A percentile compares a stretch with the other conserved stretches of the same genome.
Conservation (phyloP, 345 rosid species). For the Camelina sativa region DNA sequence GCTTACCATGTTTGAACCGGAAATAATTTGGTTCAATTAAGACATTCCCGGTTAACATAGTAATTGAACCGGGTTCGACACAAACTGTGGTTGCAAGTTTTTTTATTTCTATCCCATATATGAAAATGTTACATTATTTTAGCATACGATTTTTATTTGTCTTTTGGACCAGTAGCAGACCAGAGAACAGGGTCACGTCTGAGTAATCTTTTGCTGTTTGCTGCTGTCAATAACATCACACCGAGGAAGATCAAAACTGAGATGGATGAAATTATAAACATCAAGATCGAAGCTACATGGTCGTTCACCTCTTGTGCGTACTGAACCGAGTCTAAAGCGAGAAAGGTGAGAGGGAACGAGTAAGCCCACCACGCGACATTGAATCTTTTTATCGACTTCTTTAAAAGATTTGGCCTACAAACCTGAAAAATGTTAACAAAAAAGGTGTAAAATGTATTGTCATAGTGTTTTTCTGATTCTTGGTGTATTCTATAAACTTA, state of each 20-base stretch:
- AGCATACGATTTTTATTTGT: constrained; percentile 2
- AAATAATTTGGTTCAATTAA: background rate
- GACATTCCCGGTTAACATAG: background rate
- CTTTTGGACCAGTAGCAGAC: constrained; percentile 40
- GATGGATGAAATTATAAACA: constrained; percentile 51
- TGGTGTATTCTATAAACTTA: constrained; percentile 30
- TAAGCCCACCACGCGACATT: constrained; percentile 77
- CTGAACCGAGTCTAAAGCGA: constrained; percentile 61
- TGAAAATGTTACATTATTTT: background rate
- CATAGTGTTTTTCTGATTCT: background rate
- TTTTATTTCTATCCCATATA: too few relatives aligned
- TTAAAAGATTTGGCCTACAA: constrained; percentile 63
- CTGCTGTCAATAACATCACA: constrained; percentile 54
- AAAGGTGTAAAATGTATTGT: background rate
- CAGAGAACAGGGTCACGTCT: constrained; percentile 48
- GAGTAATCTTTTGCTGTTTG: constrained; percentile 43
- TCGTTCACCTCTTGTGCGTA: constrained; percentile 57
- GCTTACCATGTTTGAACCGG: background rate
- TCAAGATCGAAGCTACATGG: constrained; percentile 43
- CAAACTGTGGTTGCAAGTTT: too few relatives aligned
- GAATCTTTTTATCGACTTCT: constrained; percentile 71
- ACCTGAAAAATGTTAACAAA: constrained; percentile 43
- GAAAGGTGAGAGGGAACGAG: constrained; percentile 60
- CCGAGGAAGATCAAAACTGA: constrained; percentile 58
- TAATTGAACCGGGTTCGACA: background rate